phyloP scores from a whole-genome alignment of 192 early-diverging fungal genomes.

The Gonapodya sp. region DNA sequence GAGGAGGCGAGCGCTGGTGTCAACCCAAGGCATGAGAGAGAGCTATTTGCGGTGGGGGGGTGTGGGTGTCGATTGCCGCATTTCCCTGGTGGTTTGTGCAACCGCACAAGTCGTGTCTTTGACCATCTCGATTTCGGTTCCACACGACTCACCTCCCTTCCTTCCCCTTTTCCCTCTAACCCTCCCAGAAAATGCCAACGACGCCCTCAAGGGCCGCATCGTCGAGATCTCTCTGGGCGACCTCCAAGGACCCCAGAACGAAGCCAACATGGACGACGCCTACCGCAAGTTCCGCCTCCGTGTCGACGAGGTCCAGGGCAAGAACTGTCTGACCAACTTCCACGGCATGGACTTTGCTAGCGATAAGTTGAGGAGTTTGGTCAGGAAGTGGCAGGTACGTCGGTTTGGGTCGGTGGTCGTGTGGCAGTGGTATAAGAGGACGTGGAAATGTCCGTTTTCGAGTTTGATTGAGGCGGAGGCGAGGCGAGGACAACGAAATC shows the following conservation, averaged over 20 bases:
- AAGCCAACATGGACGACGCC: constrained; percentile 62
- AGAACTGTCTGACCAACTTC: constrained; percentile 99
- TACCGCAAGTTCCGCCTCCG: constrained; percentile 98
- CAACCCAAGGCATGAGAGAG: too few species aligned
- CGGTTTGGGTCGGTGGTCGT: not conserved
- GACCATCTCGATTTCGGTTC: too few species aligned
- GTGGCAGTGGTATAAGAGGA: constrained; percentile 4
- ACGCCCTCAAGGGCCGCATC: constrained; percentile 92
- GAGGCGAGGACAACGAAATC: too few species aligned
- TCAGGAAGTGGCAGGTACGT: constrained; percentile 96
- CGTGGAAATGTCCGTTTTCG: constrained; percentile 1
- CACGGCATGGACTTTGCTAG: constrained; percentile 99
- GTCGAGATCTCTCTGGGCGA: constrained; percentile 95
- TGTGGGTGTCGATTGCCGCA: too few species aligned
- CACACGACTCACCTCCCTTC: too few species aligned
- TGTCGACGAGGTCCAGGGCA: constrained; percentile 95
- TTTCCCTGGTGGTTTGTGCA: too few species aligned
- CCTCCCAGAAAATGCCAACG: constrained; percentile 73
- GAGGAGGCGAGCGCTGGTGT: too few species aligned
- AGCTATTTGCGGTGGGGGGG: too few species aligned
- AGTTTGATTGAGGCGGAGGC: not conserved
- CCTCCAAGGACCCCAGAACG: constrained; percentile 59
- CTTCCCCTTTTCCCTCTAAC: too few species aligned
- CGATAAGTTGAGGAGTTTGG: constrained; percentile 98
- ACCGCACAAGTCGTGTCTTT: too few species aligned